Conservation (phyloP, 169 alveolate species). For the Cryptosporidium viatorum region DNA sequence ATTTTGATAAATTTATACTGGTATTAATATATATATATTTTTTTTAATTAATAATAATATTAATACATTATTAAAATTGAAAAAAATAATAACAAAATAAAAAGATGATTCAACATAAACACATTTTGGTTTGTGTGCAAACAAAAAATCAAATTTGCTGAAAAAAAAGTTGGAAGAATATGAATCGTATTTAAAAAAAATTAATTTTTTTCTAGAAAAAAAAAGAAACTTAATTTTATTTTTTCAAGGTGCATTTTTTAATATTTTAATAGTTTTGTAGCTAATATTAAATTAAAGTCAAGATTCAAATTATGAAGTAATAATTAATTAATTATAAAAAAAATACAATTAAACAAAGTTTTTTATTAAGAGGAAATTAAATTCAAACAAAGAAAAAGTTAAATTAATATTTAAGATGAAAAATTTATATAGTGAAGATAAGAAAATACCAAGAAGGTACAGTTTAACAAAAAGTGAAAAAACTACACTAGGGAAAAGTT, state of each 20-base stretch:
- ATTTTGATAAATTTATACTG: no score
- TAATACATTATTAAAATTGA: no score
- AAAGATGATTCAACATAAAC: not conserved
- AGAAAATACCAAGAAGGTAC: constrained; percentile 30
- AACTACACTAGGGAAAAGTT: constrained; percentile 31
- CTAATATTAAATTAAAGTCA: not conserved
- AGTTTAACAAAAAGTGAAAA: constrained; percentile 22
- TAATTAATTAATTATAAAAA: no score
- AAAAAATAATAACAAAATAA: no score
- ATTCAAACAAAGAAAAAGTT: not conserved
- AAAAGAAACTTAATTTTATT: no score
- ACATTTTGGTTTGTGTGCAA: not conserved
- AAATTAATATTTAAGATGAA: not conserved
- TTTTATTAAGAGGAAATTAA: not conserved
- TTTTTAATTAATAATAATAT: no score
- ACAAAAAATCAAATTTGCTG: not conserved
- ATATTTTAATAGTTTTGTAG: not conserved
- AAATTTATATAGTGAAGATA: not conserved
- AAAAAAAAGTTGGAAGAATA: no score
- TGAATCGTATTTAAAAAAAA: no score
- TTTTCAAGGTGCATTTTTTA: not conserved
- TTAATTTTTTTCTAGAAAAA: no score
- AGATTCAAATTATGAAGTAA: not conserved
- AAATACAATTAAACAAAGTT: no score
- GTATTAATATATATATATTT: no score